Conservation (phyloP, 2,329 filamentous ascomycete species). For the Endoconidiophora polonica region DNA sequence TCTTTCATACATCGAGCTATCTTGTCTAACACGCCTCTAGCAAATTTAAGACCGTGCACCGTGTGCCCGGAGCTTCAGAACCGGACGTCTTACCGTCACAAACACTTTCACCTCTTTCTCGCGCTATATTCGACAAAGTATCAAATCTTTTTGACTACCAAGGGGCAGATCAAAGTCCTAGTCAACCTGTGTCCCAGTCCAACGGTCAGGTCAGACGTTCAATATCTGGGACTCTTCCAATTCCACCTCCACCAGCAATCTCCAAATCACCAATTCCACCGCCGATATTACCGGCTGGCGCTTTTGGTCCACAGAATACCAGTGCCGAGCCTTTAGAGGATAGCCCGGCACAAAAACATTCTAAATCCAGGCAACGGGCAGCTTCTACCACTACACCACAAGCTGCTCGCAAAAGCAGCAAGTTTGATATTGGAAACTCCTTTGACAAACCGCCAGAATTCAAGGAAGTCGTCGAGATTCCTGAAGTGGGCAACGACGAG, state of each 20-base stretch:
- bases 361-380: slow-evolving; percentile 8
- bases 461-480: slow-evolving; percentile 22
- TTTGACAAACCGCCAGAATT: slow-evolving; percentile 25
- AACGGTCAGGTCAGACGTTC: slow-evolving; percentile 7
- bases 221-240: slow-evolving; percentile 12
- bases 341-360: slow-evolving; percentile 1
- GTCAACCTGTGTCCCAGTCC: neutral
- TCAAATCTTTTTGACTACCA: slow-evolving; percentile 12
- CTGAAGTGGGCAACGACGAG: slow-evolving; percentile 4
- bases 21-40: slow-evolving; percentile 21
- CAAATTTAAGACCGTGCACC: slow-evolving; percentile 30
- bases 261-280: slow-evolving; percentile 1
- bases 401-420: slow-evolving; percentile 19
- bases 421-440: slow-evolving; percentile 32
- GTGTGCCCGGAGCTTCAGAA: slow-evolving; percentile 11
- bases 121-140: slow-evolving; percentile 25
- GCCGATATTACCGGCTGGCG: neutral
- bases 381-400: slow-evolving; percentile 11
- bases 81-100: slow-evolving; percentile 19
- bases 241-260: slow-evolving; percentile 12
- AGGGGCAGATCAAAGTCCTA: slow-evolving; percentile 1
- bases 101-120: slow-evolving; percentile 32
- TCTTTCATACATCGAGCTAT: neutral
- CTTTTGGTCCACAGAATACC: neutral
- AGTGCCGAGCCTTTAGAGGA: neutral